A percentile compares a stretch with the other conserved stretches of the same genome.
phyloP scores from a whole-genome alignment of 2,329 filamentous ascomycete genomes.

The Stemphylium beticola region DNA sequence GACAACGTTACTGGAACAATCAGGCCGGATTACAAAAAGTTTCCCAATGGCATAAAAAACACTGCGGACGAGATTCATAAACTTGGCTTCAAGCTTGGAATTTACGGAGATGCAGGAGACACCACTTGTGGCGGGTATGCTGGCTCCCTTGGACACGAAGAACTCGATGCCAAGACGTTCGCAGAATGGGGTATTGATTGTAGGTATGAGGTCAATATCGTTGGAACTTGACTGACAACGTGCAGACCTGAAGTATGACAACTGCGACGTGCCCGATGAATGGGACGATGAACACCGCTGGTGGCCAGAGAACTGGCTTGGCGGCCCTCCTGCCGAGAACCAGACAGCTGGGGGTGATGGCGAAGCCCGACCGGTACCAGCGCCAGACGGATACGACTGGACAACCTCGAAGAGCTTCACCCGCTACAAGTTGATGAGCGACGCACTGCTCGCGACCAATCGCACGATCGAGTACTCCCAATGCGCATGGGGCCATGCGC shows the following conservation, averaged over 20 bases:
- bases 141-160: slow-evolving; percentile 62
- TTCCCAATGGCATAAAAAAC: slow-evolving; percentile 64
- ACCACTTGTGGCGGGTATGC: slow-evolving; percentile 63
- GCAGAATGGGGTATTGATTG: slow-evolving; percentile 48
- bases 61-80: slow-evolving; percentile 61
- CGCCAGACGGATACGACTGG: slow-evolving; percentile 59
- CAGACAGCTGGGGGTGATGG: slow-evolving; percentile 29
- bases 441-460: slow-evolving; percentile 54
- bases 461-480: slow-evolving; percentile 44
- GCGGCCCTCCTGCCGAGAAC: slow-evolving; percentile 51
- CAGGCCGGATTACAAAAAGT: slow-evolving; percentile 58
- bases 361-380: slow-evolving; percentile 44
- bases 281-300: slow-evolving; percentile 50
- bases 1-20: slow-evolving; percentile 43
- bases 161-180: slow-evolving; percentile 62
- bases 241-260: slow-evolving; percentile 42
- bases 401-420: slow-evolving; percentile 54
- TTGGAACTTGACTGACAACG: not conserved
- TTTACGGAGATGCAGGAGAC: slow-evolving; percentile 63
- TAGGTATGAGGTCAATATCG: not conserved
- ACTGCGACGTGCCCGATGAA: slow-evolving; percentile 44
- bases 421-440: slow-evolving; percentile 54
- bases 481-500: slow-evolving; percentile 44
- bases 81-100: slow-evolving; percentile 66
- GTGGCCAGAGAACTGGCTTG: slow-evolving; percentile 47